phyloP scores from a whole-genome alignment of 257 asterid genomes.

The Scutellaria minor region DNA sequence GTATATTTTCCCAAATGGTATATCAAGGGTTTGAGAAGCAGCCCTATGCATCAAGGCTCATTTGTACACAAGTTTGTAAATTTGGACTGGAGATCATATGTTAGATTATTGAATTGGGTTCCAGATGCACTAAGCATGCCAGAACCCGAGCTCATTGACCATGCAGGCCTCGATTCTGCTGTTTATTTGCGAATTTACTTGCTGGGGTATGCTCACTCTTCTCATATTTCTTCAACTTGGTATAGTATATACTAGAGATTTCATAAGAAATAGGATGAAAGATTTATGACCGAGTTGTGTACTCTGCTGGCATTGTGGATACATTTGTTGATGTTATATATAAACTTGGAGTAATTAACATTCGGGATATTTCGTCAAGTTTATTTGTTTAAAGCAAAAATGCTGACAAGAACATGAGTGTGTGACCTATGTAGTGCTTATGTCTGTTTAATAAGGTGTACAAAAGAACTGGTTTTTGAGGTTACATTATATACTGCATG shows the following conservation, averaged over 20 bases:
- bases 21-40: conserved; percentile 86
- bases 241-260: conserved; percentile 7
- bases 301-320: neutral
- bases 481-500: conserved; percentile 6
- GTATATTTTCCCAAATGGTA: conserved; percentile 99
- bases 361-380: neutral
- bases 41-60: conserved; percentile 74
- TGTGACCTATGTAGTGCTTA: neutral
- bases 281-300: neutral
- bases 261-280: neutral
- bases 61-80: conserved; percentile 66
- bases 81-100: conserved; percentile 88
- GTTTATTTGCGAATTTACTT: conserved; percentile 90
- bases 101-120: conserved; percentile 88
- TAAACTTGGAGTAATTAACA: neutral
- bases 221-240: conserved; percentile 12
- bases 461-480: neutral
- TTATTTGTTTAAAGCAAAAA: conserved; percentile 9
- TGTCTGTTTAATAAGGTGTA: neutral
- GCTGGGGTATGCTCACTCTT: conserved; percentile 69
- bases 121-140: conserved; percentile 98
- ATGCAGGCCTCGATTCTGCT: conserved; percentile 95
- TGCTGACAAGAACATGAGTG: neutral
- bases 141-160: conserved; percentile 91
- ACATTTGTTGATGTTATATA: neutral